Evolutionary conservation across 257 asterid species (phyloP), one percentile per base, ranked within the genome.

Genomic region (Gentiana straminea): DNA sequence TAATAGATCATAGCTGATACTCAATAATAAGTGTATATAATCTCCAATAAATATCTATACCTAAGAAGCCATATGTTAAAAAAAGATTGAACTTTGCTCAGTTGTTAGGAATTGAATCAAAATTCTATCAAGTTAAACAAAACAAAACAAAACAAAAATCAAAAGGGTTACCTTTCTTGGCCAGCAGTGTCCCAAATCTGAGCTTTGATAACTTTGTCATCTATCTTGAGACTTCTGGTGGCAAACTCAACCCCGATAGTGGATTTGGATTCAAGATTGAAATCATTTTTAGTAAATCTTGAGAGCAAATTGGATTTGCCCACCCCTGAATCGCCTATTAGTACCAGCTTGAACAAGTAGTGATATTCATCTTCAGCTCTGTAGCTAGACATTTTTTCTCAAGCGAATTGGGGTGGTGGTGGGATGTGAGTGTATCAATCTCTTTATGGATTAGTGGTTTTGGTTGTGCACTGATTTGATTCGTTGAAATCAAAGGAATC

Each of bases 171-270:
- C 67, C 67, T 63, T 47, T 63, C 67, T 15, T 63, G 67, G 52
- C 67, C 67, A 63, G 67, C 67, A 63, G 67, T 63, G 8, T 63
- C 67, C 67, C 67, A 63, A 63, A 63, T 63, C 67, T 63, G 68
- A 54, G 68, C 68, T 63, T 63, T 63, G 55, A 63, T 63, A 24
- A 54, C 61, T 54, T 54, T 63, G 13, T 38, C 55, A 35, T 63
- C 68, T 10, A 63, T n/a, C 33, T 45, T 48, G 33, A 63, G 54
- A 50, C 68, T 63, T 63, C 59, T 63, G 13, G 68, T 63, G 32
- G 68, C 68, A 54, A 63, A 63, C 35, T 63, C 68, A 54, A 63
- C 68, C 11, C 68, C 68, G 47, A 54, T 54, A 63, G 68, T 63
- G 48, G 68, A 63, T 49, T 63, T 63, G 2, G 68, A 63, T 57